phyloP scores from a whole-genome alignment of 1,139 yeast genomes.

The Hyphopichia wangnamkhiaoensis region DNA sequence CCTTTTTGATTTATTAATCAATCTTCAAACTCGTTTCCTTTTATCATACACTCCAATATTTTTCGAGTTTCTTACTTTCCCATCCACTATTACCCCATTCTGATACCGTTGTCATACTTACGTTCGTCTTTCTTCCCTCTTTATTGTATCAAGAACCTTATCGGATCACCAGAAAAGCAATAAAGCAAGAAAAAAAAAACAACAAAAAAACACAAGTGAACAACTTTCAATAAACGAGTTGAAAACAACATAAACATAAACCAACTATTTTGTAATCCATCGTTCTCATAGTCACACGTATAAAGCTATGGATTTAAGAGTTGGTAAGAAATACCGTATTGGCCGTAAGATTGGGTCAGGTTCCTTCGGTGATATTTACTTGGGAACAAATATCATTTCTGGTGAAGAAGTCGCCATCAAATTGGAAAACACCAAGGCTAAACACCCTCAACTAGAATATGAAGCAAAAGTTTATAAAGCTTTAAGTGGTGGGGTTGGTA shows the following conservation, averaged over 20 bases:
- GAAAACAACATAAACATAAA: neutral
- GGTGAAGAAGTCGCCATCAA: conserved; percentile 98
- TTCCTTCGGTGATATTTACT: conserved; percentile 94
- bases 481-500: conserved; percentile 94
- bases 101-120: no score
- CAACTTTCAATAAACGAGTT: no score
- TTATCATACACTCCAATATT: no score
- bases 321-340: conserved; percentile 91
- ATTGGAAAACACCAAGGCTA: conserved; percentile 84
- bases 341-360: conserved; percentile 98
- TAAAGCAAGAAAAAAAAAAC: no score
- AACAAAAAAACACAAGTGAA: no score
- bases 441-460: conserved; percentile 95
- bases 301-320: conserved; percentile 67
- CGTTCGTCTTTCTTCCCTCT: no score
- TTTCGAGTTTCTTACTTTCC: no score
- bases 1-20: neutral
- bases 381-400: conserved; percentile 88
- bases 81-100: no score
- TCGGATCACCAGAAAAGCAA: no score
- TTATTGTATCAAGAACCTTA: no score
- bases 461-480: conserved; percentile 96
- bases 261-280: neutral
- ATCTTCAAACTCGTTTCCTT: no score
- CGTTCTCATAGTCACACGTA: neutral